Evolutionary conservation across 2,329 filamentous ascomycete genomes (phyloP).

Genomic region (Pseudofabraea citricarpa): DNA sequence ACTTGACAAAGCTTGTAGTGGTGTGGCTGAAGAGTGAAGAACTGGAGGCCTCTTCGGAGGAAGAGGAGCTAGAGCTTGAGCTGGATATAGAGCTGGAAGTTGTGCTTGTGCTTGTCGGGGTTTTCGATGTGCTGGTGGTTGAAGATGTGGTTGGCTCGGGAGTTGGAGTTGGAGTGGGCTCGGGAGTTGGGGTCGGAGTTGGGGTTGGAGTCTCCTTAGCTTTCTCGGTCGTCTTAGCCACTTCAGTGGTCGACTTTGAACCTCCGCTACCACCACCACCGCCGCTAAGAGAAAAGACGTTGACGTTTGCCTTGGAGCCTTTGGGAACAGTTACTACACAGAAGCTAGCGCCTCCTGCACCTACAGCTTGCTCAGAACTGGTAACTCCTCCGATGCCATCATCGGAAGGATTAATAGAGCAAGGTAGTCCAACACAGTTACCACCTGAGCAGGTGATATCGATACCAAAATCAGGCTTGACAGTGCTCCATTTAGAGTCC

Average conservation of each 20-base stretch:
- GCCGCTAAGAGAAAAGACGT: conserved; percentile 41
- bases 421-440: conserved; percentile 69
- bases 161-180: conserved; percentile 17
- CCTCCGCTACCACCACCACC: conserved; percentile 16
- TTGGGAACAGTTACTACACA: conserved; percentile 72
- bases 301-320: conserved; percentile 62
- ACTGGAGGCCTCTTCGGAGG: conserved; percentile 6
- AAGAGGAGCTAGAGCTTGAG: conserved; percentile 4
- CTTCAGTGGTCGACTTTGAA: conserved; percentile 11
- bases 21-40: neutral
- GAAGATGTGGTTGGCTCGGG: conserved; percentile 14
- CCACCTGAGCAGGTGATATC: conserved; percentile 64
- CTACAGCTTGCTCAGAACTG: conserved; percentile 47
- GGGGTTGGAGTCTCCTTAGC: conserved; percentile 15
- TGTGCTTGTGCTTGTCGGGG: conserved; percentile 1
- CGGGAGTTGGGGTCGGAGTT: conserved; percentile 22
- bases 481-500: conserved; percentile 45
- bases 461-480: conserved; percentile 61
- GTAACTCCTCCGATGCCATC: conserved; percentile 53
- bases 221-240: too few relatives aligned
- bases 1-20: neutral
- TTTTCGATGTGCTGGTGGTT: conserved; percentile 10
- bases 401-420: conserved; percentile 60
- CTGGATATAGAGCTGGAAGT: conserved; percentile 6
- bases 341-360: conserved; percentile 65